A percentile compares a stretch with the other conserved stretches of the same genome.
Evolutionary conservation across 1,284 basidiomycete species (phyloP).

Genomic region (Coniferiporia sulphurascens): DNA sequence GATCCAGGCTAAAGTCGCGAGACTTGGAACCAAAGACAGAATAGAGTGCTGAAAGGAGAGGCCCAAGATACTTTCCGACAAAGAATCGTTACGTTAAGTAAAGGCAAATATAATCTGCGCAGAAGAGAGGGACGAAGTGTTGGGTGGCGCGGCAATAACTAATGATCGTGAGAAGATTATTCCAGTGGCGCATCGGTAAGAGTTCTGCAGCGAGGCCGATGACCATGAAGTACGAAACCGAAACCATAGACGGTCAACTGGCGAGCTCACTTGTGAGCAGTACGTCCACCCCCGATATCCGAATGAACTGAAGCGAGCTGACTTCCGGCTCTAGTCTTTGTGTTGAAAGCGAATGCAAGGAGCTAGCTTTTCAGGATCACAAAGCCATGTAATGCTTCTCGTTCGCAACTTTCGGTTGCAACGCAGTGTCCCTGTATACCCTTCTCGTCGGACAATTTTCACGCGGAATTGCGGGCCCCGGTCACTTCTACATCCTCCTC

Average conservation of each 20-base stretch:
- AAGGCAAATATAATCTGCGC: too few relatives aligned
- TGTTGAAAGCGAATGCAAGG: constrained; percentile 12
- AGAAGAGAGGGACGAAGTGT: too few relatives aligned
- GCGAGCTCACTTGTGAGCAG: background rate
- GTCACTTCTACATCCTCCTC: constrained; percentile 20
- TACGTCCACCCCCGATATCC: background rate
- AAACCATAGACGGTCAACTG: background rate
- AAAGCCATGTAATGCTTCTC: constrained; percentile 17
- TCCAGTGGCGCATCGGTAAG: too few relatives aligned
- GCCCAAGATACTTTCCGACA: too few relatives aligned
- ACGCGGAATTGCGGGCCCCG: constrained; percentile 21
- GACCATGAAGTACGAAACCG: too few relatives aligned
- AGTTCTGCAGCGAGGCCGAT: too few relatives aligned
- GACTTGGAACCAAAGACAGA: background rate
- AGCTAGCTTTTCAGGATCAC: background rate
- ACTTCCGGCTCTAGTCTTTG: background rate
- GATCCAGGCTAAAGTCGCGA: too few relatives aligned
- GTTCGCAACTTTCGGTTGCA: constrained; percentile 1
- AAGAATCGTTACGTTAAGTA: too few relatives aligned
- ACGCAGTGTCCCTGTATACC: background rate
- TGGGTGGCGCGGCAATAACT: too few relatives aligned
- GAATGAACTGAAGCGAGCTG: background rate
- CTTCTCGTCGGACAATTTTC: constrained; percentile 20
- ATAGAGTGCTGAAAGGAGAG: too few relatives aligned
- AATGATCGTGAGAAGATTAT: too few relatives aligned